Evolutionary conservation across 768 basidiomycete genomes (phyloP).

Genomic region (Auriscalpium microsporum): DNA sequence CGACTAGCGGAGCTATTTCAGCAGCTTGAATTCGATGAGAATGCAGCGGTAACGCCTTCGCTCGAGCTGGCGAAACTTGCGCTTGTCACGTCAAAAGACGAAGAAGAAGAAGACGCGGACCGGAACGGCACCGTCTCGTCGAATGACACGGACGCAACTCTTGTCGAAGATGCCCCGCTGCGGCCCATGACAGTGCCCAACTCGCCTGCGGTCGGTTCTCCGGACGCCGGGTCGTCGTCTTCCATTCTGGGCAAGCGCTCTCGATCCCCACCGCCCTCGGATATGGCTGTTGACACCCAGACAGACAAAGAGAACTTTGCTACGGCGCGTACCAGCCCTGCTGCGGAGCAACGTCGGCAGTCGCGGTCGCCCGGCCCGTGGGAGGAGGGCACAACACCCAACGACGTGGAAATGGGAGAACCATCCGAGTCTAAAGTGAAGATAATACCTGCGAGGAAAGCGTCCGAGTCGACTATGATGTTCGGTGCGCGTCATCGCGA

Average conservation of each 20-base stretch:
- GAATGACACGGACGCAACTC: slow-evolving; percentile 81
- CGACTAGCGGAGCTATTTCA: slow-evolving; percentile 75
- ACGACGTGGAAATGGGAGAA: slow-evolving; percentile 16
- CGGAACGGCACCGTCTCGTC: slow-evolving; percentile 73
- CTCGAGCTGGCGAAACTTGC: slow-evolving; percentile 87
- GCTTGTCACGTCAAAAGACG: slow-evolving; percentile 82
- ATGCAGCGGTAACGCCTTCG: slow-evolving; percentile 69
- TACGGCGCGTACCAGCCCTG: slow-evolving; percentile 21
- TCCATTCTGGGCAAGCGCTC: slow-evolving; percentile 61
- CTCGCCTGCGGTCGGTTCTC: slow-evolving; percentile 24
- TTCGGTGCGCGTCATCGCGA: slow-evolving; percentile 45
- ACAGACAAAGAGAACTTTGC: slow-evolving; percentile 37
- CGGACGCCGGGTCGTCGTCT: slow-evolving; percentile 11
- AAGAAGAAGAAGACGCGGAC: slow-evolving; percentile 74
- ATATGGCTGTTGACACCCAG: slow-evolving; percentile 51
- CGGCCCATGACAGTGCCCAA: slow-evolving; percentile 16
- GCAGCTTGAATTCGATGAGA: slow-evolving; percentile 59
- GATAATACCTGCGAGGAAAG: slow-evolving; percentile 36
- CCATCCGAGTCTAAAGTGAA: slow-evolving; percentile 36
- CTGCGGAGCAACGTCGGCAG: neutral
- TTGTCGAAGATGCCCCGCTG: slow-evolving; percentile 61
- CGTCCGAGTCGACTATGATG: slow-evolving; percentile 79
- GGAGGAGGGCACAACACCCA: slow-evolving; percentile 24
- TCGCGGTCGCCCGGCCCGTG: neutral
- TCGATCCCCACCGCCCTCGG: slow-evolving; percentile 31